These are phyloP conservation scores for Selaginella moellendorffii DNA, from an alignment of 75 land plant species.

Conservation along the genomic window DNA sequence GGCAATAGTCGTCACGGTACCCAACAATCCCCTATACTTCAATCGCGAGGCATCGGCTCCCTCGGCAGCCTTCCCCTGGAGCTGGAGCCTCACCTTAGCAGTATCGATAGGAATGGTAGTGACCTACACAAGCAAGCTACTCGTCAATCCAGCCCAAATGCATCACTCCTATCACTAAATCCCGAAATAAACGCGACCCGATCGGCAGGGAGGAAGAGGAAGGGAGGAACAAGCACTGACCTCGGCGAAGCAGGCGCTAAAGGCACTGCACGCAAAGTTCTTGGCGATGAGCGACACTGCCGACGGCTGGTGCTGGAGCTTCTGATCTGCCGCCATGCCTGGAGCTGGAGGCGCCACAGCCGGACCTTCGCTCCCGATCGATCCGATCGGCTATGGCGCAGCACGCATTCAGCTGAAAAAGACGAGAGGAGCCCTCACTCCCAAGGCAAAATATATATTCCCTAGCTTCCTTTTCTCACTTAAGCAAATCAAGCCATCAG, in stretches of 20 bases:
- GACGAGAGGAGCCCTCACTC: too few species aligned
- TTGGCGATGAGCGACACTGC: conserved; percentile 28
- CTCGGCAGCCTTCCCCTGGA: conserved; percentile 60
- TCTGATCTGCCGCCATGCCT: not conserved
- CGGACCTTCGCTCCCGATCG: too few species aligned
- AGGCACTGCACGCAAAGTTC: conserved; percentile 80
- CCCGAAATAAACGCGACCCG: not conserved
- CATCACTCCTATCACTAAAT: not conserved
- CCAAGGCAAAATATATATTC: too few species aligned
- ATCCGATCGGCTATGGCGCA: too few species aligned
- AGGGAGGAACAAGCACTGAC: conserved; percentile 21
- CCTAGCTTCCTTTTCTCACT: too few species aligned
- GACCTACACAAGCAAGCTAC: conserved; percentile 28
- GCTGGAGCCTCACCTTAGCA: conserved; percentile 95
- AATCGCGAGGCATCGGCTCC: conserved; percentile 36
- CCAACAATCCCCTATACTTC: conserved; percentile 84
- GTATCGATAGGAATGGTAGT: conserved; percentile 95
- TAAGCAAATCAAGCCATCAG: too few species aligned
- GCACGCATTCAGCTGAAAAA: too few species aligned
- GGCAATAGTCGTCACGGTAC: conserved; percentile 82
- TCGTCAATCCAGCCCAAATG: conserved; percentile 4
- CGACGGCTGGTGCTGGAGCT: not conserved
- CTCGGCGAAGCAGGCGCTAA: conserved; percentile 95
- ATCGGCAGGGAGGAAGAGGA: not conserved
- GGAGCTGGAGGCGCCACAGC: too few species aligned